Evolutionary conservation across 2,329 filamentous ascomycete genomes (phyloP).

Genomic region (Phaeosphaeriaceae sp.): DNA sequence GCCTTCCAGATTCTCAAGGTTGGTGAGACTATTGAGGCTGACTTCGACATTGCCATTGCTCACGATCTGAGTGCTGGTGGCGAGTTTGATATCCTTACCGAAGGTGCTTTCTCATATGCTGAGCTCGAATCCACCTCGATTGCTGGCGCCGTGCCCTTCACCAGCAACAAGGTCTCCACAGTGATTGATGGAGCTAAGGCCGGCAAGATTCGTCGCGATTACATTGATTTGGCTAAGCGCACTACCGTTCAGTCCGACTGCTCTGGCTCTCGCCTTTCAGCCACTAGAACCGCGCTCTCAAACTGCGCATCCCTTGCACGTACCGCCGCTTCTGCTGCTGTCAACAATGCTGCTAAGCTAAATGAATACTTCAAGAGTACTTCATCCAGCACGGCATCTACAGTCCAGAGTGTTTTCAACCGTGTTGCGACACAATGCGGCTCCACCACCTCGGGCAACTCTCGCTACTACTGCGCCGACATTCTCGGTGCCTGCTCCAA

Average conservation of each 20-base stretch:
- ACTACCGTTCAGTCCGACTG: conserved; percentile 61
- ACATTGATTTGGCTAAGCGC: conserved; percentile 56
- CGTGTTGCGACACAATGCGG: conserved; percentile 62
- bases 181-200: conserved; percentile 63
- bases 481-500: conserved; percentile 56
- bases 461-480: conserved; percentile 65
- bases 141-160: conserved; percentile 59
- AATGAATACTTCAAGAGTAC: conserved; percentile 69
- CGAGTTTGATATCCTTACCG: conserved; percentile 60
- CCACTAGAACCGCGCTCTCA: conserved; percentile 57
- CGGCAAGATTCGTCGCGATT: conserved; percentile 55
- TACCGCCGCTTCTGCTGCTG: conserved; percentile 58
- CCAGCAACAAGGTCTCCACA: conserved; percentile 63
- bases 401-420: conserved; percentile 60
- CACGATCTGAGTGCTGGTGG: conserved; percentile 60
- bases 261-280: conserved; percentile 53
- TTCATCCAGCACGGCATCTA: conserved; percentile 50
- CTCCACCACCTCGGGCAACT: conserved; percentile 56
- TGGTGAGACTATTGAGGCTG: conserved; percentile 56
- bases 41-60: conserved; percentile 61
- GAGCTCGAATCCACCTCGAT: conserved; percentile 55
- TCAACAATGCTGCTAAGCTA: conserved; percentile 58
- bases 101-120: conserved; percentile 64
- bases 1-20: conserved; percentile 57
- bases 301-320: conserved; percentile 61